Conservation (phyloP, 371 early-diverging fungal species). For the Mucor saturninus region DNA sequence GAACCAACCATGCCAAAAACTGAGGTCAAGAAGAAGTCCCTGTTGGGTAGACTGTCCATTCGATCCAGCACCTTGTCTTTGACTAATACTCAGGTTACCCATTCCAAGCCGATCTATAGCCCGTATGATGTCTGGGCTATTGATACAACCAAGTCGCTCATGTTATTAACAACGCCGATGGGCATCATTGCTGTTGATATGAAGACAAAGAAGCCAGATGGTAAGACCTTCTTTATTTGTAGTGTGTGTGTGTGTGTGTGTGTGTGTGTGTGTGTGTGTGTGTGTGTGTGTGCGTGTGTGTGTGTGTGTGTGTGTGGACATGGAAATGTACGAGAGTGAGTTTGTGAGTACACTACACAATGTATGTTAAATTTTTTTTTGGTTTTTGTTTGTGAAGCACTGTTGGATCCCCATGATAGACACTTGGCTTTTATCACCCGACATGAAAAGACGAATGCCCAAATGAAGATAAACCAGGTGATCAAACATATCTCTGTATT, state of each 20-base stretch:
- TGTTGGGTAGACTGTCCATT: slow-evolving; percentile 13
- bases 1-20: slow-evolving; percentile 35
- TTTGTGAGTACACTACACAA: no score
- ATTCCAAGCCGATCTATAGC: slow-evolving; percentile 24
- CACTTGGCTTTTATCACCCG: slow-evolving; percentile 37
- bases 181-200: slow-evolving; percentile 45
- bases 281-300: no score
- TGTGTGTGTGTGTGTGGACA: no score
- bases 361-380: not conserved
- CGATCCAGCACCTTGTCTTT: slow-evolving; percentile 9
- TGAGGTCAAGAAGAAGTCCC: slow-evolving; percentile 22
- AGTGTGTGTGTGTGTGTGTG: not conserved
- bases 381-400: slow-evolving; percentile 14
- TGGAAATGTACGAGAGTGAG: no score
- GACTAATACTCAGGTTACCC: slow-evolving; percentile 25
- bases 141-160: slow-evolving; percentile 36
- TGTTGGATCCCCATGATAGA: slow-evolving; percentile 44
- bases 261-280: no score
- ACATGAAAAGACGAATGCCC: slow-evolving; percentile 32
- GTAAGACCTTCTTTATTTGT: slow-evolving; percentile 10
- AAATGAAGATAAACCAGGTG: slow-evolving; percentile 22
- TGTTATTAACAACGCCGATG: slow-evolving; percentile 39
- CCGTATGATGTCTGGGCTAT: slow-evolving; percentile 52
- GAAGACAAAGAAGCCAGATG: slow-evolving; percentile 35
- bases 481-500: slow-evolving; percentile 41